Percentiles rank a stretch among this genome's conserved stretches.
These are phyloP conservation scores for Entoloma clypeatum DNA, from an alignment of 1,284 basidiomycete species.

Conservation along the genomic window DNA sequence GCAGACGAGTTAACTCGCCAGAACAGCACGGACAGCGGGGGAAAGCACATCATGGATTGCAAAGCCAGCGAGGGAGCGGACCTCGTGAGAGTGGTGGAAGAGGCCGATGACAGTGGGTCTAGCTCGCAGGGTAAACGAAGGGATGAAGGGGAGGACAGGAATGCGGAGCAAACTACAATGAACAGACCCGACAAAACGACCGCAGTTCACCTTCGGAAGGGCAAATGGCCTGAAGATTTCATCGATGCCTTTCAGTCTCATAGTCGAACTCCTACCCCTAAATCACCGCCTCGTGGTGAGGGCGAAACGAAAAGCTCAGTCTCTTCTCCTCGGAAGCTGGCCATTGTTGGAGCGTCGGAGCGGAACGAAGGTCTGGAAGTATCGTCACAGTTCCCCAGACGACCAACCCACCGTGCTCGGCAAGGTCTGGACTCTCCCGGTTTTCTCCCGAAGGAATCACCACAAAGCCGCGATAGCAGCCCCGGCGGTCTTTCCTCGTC, in stretches of 20 bases:
- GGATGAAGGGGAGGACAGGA: slow-evolving; percentile 24
- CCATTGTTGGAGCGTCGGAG: slow-evolving; percentile 44
- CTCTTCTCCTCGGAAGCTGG: slow-evolving; percentile 55
- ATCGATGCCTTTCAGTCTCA: slow-evolving; percentile 50
- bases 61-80: slow-evolving; percentile 63
- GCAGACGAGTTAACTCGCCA: slow-evolving; percentile 48
- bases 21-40: slow-evolving; percentile 30
- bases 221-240: slow-evolving; percentile 82
- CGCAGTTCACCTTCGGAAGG: slow-evolving; percentile 63
- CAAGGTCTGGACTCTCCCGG: slow-evolving; percentile 51
- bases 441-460: slow-evolving; percentile 55
- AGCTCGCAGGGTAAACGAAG: slow-evolving; percentile 19
- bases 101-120: slow-evolving; percentile 59
- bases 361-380: slow-evolving; percentile 47
- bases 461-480: slow-evolving; percentile 51
- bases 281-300: slow-evolving; percentile 24
- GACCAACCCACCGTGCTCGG: slow-evolving; percentile 59
- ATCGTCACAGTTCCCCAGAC: slow-evolving; percentile 44
- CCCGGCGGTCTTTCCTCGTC: slow-evolving; percentile 43
- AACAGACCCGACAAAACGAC: slow-evolving; percentile 35
- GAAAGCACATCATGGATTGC: slow-evolving; percentile 44
- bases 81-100: slow-evolving; percentile 66
- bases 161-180: slow-evolving; percentile 21
- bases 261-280: slow-evolving; percentile 29
- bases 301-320: slow-evolving; percentile 29